Evolutionary conservation across 2,329 filamentous ascomycete genomes (phyloP), one percentile per base, ranked within the genome.

Genomic region (Arthroderma sp.): DNA sequence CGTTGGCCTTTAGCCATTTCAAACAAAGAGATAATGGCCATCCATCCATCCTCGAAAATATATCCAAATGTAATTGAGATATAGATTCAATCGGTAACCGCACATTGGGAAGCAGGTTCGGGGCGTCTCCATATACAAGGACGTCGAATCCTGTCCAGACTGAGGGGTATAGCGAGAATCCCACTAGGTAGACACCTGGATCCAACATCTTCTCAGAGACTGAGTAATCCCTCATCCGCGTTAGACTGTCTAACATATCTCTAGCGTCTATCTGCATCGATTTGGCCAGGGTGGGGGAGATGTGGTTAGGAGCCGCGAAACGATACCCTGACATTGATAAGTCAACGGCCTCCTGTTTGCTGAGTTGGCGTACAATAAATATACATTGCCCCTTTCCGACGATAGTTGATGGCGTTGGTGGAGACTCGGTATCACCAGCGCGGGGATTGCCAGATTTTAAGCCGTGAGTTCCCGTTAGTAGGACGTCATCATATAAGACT

Each of bases 341-440:
- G 28, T 79, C 78, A 55, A 81, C 77, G 0, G 80, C 77, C 37
- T 90, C 86, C 0, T 78, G 74, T 35, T 76, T 75, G 35, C 71
- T 75, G 1, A 86, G 76, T 44, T 79, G 79, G 9, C 84, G 85
- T 4, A 90, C 85, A 8, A 94, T 78, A 64, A 94, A 90, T 68
- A 95, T 81, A 49, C 94, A 77, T 56, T 91, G 88, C 0, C 90
- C 89, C 59, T 83, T 83, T 2, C 86, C 86, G 38, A 82, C 79
- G 33, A 70, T 67, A 1, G 68, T 63, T 31, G 64, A 66, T 1
- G 64, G 58, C 3, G 68, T 59, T n/a, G 31, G 17, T 3, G 68
- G 72, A 4, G 69, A 62, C 60, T 78, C 75, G 0, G 74, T 56
- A 47, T 78, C 75, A 28, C 59, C 19, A 23, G 6, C 2, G 11